Evolutionary conservation across 2,329 filamentous ascomycete species (phyloP).

Genomic region (Pyricularia sp.): DNA sequence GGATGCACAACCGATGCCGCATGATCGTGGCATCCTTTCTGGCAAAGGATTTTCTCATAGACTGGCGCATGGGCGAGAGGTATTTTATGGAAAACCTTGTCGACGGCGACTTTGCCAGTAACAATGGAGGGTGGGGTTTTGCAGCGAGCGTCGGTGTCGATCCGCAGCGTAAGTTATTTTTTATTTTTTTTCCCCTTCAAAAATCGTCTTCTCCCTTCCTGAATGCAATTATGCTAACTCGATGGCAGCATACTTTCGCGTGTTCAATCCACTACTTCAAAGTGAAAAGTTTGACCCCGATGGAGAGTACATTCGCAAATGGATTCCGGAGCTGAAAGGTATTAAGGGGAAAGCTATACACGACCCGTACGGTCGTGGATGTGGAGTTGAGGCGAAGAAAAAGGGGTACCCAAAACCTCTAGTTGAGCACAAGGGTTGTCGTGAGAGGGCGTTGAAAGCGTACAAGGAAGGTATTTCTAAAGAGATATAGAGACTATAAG

Average conservation of each 20-base stretch:
- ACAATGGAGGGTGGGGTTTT: slow-evolving; percentile 53
- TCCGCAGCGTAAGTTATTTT: slow-evolving; percentile 6
- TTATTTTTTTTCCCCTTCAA: no score
- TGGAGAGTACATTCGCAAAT: slow-evolving; percentile 69
- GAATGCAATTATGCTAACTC: neutral
- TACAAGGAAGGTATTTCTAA: slow-evolving; percentile 15
- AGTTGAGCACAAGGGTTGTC: slow-evolving; percentile 58
- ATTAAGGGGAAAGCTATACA: slow-evolving; percentile 60
- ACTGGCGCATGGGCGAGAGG: slow-evolving; percentile 71
- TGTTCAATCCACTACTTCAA: slow-evolving; percentile 78
- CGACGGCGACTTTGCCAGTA: slow-evolving; percentile 69
- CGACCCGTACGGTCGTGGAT: slow-evolving; percentile 62
- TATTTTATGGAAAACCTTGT: slow-evolving; percentile 75
- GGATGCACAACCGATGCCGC: slow-evolving; percentile 75
- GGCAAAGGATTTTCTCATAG: slow-evolving; percentile 65
- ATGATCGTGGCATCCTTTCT: slow-evolving; percentile 79
- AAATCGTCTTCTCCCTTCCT: no score
- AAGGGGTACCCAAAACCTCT: slow-evolving; percentile 62
- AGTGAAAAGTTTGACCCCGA: slow-evolving; percentile 73
- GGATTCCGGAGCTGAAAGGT: slow-evolving; percentile 61
- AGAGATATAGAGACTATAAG: neutral
- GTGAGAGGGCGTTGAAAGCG: slow-evolving; percentile 35
- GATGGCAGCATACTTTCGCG: slow-evolving; percentile 69
- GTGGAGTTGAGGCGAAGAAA: slow-evolving; percentile 42
- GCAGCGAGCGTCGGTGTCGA: slow-evolving; percentile 24